Evolutionary conservation across 495 filamentous ascomycete genomes (phyloP).

Genomic region (Hypoxylon trugodes): DNA sequence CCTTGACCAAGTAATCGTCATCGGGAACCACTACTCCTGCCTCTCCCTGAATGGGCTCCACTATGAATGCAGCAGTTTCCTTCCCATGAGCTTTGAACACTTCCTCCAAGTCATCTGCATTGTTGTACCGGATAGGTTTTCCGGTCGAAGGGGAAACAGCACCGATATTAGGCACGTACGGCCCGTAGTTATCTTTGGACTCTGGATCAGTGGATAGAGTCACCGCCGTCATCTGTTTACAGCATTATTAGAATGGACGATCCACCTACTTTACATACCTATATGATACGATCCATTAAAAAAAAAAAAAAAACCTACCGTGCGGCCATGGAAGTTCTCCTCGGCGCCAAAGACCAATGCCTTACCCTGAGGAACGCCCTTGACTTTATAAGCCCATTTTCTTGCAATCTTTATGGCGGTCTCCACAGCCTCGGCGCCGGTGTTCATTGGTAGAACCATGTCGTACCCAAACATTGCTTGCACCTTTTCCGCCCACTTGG

Average conservation of each 20-base stretch:
- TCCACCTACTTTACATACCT: neutral
- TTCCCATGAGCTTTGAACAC: slow-evolving; percentile 81
- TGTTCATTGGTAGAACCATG: slow-evolving; percentile 99
- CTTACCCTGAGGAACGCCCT: slow-evolving; percentile 85
- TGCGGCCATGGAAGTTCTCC: slow-evolving; percentile 97
- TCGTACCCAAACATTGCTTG: slow-evolving; percentile 89
- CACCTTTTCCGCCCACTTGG: slow-evolving; percentile 92
- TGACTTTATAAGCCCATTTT: slow-evolving; percentile 99
- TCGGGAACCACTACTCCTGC: slow-evolving; percentile 96
- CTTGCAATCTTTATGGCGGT: slow-evolving; percentile 96
- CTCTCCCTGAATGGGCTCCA: slow-evolving; percentile 98
- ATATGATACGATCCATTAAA: too few relatives aligned
- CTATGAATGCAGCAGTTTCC: slow-evolving; percentile 90
- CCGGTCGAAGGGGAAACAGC: slow-evolving; percentile 79
- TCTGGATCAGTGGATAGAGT: slow-evolving; percentile 95
- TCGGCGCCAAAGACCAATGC: slow-evolving; percentile 84
- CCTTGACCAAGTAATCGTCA: slow-evolving; percentile 83
- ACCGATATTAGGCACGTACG: slow-evolving; percentile 89
- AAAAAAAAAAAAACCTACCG: slow-evolving; percentile 72
- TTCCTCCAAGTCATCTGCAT: slow-evolving; percentile 79
- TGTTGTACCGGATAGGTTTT: slow-evolving; percentile 83
- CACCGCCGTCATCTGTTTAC: slow-evolving; percentile 86
- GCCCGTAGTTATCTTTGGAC: slow-evolving; percentile 95
- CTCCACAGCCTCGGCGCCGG: slow-evolving; percentile 98
- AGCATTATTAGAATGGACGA: slow-evolving; percentile 40